phyloP scores from a whole-genome alignment of 1,284 basidiomycete genomes.

The Malassezia cuniculi region DNA sequence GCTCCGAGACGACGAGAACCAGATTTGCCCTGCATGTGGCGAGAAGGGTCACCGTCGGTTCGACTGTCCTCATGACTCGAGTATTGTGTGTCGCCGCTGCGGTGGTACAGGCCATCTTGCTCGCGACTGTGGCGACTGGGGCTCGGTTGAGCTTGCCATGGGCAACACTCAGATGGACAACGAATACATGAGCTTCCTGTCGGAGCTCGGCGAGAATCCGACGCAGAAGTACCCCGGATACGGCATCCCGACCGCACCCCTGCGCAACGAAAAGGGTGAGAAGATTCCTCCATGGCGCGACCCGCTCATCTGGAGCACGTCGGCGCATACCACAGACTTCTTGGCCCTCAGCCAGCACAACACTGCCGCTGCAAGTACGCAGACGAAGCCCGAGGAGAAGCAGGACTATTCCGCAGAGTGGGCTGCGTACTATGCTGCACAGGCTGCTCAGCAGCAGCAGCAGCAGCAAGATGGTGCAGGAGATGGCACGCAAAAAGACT shows the following conservation, averaged over 20 bases:
- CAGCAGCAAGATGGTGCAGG: conserved; percentile 4
- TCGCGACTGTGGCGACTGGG: conserved; percentile 52
- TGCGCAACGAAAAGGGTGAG: conserved; percentile 30
- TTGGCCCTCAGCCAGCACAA: neutral
- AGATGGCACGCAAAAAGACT: conserved; percentile 19
- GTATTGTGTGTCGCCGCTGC: conserved; percentile 43
- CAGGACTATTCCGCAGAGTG: conserved; percentile 41
- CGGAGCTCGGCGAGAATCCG: conserved; percentile 80
- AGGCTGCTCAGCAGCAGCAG: conserved; percentile 17
- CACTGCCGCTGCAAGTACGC: conserved; percentile 1
- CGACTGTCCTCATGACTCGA: conserved; percentile 40
- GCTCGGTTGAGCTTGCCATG: conserved; percentile 48
- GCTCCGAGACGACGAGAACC: conserved; percentile 96
- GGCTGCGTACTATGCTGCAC: conserved; percentile 40
- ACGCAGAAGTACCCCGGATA: conserved; percentile 42
- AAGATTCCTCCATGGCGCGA: conserved; percentile 45
- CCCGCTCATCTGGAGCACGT: conserved; percentile 33
- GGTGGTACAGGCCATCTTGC: conserved; percentile 43
- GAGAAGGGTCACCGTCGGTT: conserved; percentile 56
- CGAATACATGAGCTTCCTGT: conserved; percentile 94
- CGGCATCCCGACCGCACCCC: neutral
- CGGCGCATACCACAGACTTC: neutral
- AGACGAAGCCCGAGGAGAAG: conserved; percentile 13
- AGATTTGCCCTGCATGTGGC: conserved; percentile 96
- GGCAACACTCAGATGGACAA: conserved; percentile 61